Conservation (phyloP, 176 grass and related monocot genomes). For the Eragrostis curvula region DNA sequence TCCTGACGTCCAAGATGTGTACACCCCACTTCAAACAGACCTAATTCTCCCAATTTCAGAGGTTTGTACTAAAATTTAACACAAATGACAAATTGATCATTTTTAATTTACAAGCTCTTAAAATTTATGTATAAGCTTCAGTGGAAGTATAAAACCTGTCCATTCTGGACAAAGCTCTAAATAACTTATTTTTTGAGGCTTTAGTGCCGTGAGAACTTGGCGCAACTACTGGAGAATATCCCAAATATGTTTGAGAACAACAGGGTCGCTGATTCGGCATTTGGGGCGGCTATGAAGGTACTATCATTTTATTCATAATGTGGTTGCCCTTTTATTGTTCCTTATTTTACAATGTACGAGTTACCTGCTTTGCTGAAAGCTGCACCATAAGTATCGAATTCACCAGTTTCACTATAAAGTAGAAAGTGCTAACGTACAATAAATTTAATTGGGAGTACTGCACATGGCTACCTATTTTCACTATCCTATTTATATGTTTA, state of each 20-base stretch:
- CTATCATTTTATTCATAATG: slow-evolving; percentile 26
- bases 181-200: slow-evolving; percentile 40
- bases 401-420: slow-evolving; percentile 8
- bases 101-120: slow-evolving; percentile 8
- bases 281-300: slow-evolving; percentile 92
- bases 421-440: slow-evolving; percentile 7
- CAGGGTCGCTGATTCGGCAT: slow-evolving; percentile 76
- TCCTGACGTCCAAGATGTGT: slow-evolving; percentile 86
- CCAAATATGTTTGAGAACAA: slow-evolving; percentile 83
- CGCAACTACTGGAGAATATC: slow-evolving; percentile 81
- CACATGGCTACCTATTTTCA: slow-evolving; percentile 14
- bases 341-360: not conserved
- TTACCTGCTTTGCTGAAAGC: not conserved
- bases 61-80: slow-evolving; percentile 48
- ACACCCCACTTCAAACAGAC: slow-evolving; percentile 79
- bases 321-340: slow-evolving; percentile 1
- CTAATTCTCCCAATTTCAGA: slow-evolving; percentile 75
- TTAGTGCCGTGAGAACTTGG: slow-evolving; percentile 81
- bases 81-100: slow-evolving; percentile 10
- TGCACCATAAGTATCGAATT: not conserved
- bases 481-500: slow-evolving; percentile 11
- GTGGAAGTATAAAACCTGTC: slow-evolving; percentile 35
- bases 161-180: slow-evolving; percentile 29
- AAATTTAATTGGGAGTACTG: not conserved
- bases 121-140: slow-evolving; percentile 21